Evolutionary conservation across 208 protist species (phyloP).

Genomic region (Acanthamoeba royreba): DNA sequence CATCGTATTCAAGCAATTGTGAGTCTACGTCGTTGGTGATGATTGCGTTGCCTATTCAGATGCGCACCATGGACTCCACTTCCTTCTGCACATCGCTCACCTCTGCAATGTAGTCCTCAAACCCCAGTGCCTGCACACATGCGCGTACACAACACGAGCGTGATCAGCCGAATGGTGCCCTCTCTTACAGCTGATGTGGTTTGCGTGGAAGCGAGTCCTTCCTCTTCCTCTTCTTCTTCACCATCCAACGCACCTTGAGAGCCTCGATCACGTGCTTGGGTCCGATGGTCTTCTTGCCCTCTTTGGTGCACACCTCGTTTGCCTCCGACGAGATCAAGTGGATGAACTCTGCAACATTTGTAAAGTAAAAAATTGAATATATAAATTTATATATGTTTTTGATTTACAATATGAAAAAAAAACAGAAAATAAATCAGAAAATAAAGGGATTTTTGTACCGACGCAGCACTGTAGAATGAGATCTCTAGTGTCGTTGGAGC

Average conservation of each 20-base stretch:
- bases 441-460: too few species aligned
- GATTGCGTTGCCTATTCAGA: neutral
- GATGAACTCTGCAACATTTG: slow-evolving; percentile 58
- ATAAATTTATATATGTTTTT: neutral
- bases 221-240: too few species aligned
- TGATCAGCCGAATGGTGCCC: neutral
- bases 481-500: slow-evolving; percentile 70
- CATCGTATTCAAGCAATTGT: neutral
- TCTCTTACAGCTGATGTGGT: too few species aligned
- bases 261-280: slow-evolving; percentile 65
- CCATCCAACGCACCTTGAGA: slow-evolving; percentile 58
- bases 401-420: neutral
- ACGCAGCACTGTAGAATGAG: slow-evolving; percentile 64
- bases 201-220: too few species aligned
- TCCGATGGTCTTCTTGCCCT: slow-evolving; percentile 60
- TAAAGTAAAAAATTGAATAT: neutral
- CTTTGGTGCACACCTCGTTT: slow-evolving; percentile 64
- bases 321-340: slow-evolving; percentile 68
- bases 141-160: too few species aligned
- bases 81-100: slow-evolving; percentile 54
- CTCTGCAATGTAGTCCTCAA: slow-evolving; percentile 55
- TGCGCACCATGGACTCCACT: slow-evolving; percentile 48
- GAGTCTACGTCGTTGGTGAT: neutral
- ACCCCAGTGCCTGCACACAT: slow-evolving; percentile 60
- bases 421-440: neutral